phyloP scores from a whole-genome alignment of 208 protist species.

The Entamoeba histolytica region DNA sequence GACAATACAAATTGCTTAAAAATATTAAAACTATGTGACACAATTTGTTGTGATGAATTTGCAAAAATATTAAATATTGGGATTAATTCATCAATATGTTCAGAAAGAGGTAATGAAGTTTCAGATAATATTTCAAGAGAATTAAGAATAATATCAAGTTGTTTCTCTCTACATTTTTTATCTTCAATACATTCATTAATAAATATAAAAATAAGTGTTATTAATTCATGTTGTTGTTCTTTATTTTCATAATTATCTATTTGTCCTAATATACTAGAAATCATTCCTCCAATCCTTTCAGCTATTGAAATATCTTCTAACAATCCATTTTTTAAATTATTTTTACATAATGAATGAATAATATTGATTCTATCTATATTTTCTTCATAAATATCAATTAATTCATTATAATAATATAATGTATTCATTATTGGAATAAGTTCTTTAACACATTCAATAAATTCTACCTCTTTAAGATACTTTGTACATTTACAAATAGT shows the following conservation, averaged over 20 bases:
- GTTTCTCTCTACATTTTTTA: not conserved
- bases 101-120: not conserved
- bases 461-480: not conserved
- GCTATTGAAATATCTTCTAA: not conserved
- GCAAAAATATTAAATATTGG: not conserved
- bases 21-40: not conserved
- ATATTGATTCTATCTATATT: not conserved
- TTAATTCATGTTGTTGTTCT: not conserved
- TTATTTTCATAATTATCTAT: not conserved
- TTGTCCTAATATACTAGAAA: not conserved
- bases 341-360: not conserved
- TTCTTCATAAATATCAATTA: not conserved
- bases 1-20: not conserved
- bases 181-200: not conserved
- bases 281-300: not conserved
- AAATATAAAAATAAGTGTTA: not conserved
- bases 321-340: not conserved
- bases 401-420: not conserved
- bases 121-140: not conserved
- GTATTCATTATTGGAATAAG: not conserved
- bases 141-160: not conserved
- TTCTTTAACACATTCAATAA: not conserved
- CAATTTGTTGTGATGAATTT: not conserved
- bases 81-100: not conserved
- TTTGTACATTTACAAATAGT: not conserved